Percentiles rank a stretch among this genome's conserved stretches.
Conservation (phyloP, 352 stramenopile genomes). For the Phytopythium delawarense region DNA sequence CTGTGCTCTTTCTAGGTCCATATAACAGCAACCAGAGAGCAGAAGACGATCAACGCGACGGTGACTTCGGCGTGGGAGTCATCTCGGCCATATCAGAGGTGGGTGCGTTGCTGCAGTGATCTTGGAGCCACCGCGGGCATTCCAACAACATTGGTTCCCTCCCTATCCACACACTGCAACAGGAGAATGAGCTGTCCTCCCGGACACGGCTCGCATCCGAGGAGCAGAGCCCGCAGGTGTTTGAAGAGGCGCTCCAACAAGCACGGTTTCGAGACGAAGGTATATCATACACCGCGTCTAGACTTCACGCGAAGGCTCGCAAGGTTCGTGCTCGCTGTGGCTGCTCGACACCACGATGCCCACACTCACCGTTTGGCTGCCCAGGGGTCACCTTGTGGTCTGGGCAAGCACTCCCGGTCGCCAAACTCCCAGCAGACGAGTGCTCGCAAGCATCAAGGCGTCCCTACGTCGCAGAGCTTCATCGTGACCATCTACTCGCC, state of each 20-base stretch:
- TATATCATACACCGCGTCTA: constrained; percentile 55
- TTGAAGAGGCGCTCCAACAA: constrained; percentile 11
- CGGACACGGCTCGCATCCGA: not conserved
- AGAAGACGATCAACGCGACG: not conserved
- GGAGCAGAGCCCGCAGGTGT: not conserved
- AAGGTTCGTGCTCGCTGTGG: constrained; percentile 18
- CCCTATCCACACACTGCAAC: not conserved
- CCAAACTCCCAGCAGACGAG: not conserved
- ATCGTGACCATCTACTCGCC: constrained; percentile 15
- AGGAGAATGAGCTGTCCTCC: not conserved
- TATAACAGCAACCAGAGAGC: not conserved
- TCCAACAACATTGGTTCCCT: not conserved
- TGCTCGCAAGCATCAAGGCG: not conserved
- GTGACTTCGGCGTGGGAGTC: constrained; percentile 1
- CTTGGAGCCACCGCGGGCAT: not conserved
- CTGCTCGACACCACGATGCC: not conserved
- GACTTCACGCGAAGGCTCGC: constrained; percentile 59
- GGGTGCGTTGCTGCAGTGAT: not conserved
- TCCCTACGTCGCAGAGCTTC: constrained; percentile 4
- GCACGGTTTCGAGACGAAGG: constrained; percentile 34
- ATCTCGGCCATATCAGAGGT: constrained; percentile 10
- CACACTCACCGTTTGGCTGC: not conserved
- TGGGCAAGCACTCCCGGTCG: constrained; percentile 27
- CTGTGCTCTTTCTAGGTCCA: not conserved
- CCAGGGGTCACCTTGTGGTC: constrained; percentile 67